Evolutionary conservation across 202 grass and related monocot genomes (phyloP).

Genomic region (Sporobolus alterniflorus): DNA sequence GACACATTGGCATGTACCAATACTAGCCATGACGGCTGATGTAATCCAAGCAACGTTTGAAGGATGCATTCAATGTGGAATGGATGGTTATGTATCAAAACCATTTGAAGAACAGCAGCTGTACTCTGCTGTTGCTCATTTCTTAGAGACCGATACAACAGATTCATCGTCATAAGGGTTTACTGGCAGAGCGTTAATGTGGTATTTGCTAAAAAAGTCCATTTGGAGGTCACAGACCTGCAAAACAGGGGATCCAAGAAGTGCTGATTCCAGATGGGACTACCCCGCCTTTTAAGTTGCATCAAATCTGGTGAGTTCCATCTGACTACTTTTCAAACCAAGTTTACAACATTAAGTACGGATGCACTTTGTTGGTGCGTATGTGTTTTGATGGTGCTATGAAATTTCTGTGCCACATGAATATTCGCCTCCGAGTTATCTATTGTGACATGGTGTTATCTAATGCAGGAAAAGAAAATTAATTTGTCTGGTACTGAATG

Average conservation of each 20-base stretch:
- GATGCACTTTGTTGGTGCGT: neutral
- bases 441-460: neutral
- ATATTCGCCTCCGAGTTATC: neutral
- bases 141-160: slow-evolving; percentile 52
- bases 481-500: neutral
- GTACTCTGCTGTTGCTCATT: slow-evolving; percentile 76
- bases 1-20: slow-evolving; percentile 66
- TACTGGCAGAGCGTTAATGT: neutral
- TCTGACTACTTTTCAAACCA: neutral
- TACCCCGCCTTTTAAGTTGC: slow-evolving; percentile 12
- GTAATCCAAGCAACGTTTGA: slow-evolving; percentile 87
- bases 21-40: slow-evolving; percentile 90
- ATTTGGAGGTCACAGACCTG: neutral
- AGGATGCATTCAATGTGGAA: slow-evolving; percentile 66
- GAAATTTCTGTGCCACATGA: neutral
- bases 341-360: neutral
- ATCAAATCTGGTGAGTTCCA: slow-evolving; percentile 18
- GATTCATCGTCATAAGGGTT: slow-evolving; percentile 32
- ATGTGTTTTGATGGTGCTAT: neutral
- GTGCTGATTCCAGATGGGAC: neutral
- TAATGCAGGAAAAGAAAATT: neutral
- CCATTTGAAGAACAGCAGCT: slow-evolving; percentile 83
- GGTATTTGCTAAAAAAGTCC: neutral
- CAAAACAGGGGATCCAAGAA: neutral
- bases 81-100: slow-evolving; percentile 88